A percentile compares a stretch with the other conserved stretches of the same genome.
Evolutionary conservation across 2,329 filamentous ascomycete species (phyloP).

Genomic region (Aspergillus carbonarius): DNA sequence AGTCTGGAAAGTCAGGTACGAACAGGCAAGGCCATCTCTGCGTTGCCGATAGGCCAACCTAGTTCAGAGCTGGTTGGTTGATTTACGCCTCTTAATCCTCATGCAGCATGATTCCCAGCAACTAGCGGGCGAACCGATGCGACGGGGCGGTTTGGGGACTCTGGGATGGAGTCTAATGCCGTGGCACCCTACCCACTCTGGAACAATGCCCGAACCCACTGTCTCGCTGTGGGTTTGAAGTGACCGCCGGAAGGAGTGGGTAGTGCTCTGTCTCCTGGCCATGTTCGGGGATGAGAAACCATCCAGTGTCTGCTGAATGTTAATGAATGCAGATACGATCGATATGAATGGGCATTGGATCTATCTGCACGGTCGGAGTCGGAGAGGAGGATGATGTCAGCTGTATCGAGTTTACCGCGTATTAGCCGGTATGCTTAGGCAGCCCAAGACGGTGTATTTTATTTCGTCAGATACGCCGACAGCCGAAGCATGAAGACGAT

Average conservation of each 20-base stretch:
- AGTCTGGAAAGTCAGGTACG: not conserved
- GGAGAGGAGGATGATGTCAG: not conserved
- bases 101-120: not conserved
- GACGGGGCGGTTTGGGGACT: constrained; percentile 4
- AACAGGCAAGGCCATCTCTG: not conserved
- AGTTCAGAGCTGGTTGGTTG: not conserved
- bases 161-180: constrained; percentile 2
- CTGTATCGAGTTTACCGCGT: not conserved
- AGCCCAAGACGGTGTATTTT: not conserved
- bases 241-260: not conserved
- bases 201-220: constrained; percentile 11
- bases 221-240: constrained; percentile 1
- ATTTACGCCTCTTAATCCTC: not conserved
- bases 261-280: not conserved
- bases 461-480: not conserved
- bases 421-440: not conserved
- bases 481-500: not conserved
- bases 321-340: no score
- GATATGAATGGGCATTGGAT: not conserved
- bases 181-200: constrained; percentile 14
- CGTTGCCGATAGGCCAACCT: not conserved
- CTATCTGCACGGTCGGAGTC: not conserved
- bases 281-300: not conserved
- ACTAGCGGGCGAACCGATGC: constrained; percentile 8
- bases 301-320: not conserved